Conservation (phyloP, 768 basidiomycete species). For the Tylopilus sp. region DNA sequence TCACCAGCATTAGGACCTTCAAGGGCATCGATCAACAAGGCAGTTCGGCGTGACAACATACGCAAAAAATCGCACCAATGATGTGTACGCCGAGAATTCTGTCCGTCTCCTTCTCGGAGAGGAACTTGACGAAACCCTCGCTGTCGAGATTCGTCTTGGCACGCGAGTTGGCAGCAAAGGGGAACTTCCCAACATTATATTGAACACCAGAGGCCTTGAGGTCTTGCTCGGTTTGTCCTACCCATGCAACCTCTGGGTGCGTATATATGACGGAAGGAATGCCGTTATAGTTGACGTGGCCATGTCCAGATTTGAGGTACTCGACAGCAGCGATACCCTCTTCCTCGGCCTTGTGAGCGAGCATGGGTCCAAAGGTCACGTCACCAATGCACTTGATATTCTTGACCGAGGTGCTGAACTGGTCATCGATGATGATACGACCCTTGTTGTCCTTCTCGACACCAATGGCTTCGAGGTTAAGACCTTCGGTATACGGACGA, state of each 20-base stretch:
- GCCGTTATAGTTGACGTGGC: slow-evolving; percentile 94
- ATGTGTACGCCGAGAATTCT: slow-evolving; percentile 91
- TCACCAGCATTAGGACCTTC: slow-evolving; percentile 92
- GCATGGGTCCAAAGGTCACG: slow-evolving; percentile 98
- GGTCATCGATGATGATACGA: slow-evolving; percentile 40
- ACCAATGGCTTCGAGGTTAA: slow-evolving; percentile 87
- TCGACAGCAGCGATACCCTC: slow-evolving; percentile 98
- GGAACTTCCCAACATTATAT: slow-evolving; percentile 94
- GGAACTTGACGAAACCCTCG: slow-evolving; percentile 93
- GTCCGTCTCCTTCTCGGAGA: slow-evolving; percentile 95
- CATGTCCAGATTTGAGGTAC: slow-evolving; percentile 87
- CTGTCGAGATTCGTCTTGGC: slow-evolving; percentile 95
- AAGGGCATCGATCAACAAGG: neutral
- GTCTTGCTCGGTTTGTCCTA: slow-evolving; percentile 96
- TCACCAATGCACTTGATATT: slow-evolving; percentile 97
- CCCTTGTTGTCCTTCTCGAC: slow-evolving; percentile 90
- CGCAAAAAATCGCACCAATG: slow-evolving; percentile 52
- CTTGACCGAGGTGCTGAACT: slow-evolving; percentile 88
- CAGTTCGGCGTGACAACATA: neutral
- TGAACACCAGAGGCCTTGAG: slow-evolving; percentile 81
- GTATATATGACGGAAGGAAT: slow-evolving; percentile 98
- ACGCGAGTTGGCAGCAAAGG: slow-evolving; percentile 90
- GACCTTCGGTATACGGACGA: slow-evolving; percentile 82
- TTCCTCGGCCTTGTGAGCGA: slow-evolving; percentile 98
- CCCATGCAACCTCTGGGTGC: slow-evolving; percentile 62